Base-by-base conservation (phyloP, 129 eudicot species). In the Flaveria trinervia region DNA sequence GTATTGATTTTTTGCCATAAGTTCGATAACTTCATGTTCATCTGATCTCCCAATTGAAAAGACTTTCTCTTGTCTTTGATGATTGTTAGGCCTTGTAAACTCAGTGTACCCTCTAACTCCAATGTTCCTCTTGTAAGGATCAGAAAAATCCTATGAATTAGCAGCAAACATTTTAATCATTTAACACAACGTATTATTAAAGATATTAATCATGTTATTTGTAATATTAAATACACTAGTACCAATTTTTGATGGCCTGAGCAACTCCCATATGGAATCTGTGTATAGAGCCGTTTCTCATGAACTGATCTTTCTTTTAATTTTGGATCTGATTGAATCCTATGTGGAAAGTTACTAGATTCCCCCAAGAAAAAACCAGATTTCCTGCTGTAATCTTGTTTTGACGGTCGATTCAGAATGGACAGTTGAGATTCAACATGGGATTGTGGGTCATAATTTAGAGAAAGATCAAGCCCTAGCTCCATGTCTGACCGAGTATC, bases 21-120 rank as follows among this genome's bases (percentile, higher is more conserved):
- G 92, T 83, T 91, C 97, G 9, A 85, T 92, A 17, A 94, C 82
- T 55, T 91, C 98, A 75, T 83, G 85, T 64, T 91, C 98, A 70
- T 93, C 97, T 9, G 85, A 84, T 23, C 80, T 77, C 52, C 82
- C 91, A 50, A 56, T 72, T 0, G 81, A 73, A 41, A 84, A 73
- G 17, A 51, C 54, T 8, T 65, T 79, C 33, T 80, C 84, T 77
- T 80, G 83, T 76, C 84, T 76, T 70, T 79, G 87, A 44, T 84
- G 77, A 46, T 71, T 77, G 13, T 74, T 82, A 26, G 76, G 82
- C 44, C 80, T 73, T n/a, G 72, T 66, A 44, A 65, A 78, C 9
- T 78, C 86, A 43, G 79, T 25, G 55, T 70, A 82, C 59, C 84
- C 80, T 51, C 65, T 75, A 68, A 77, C 79, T 80, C 83, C 90